Percentiles rank a stretch among this genome's conserved stretches.
These are phyloP conservation scores for Graphilbum sp. DNA, from an alignment of 2,329 filamentous ascomycete genomes.

Conservation along the genomic window DNA sequence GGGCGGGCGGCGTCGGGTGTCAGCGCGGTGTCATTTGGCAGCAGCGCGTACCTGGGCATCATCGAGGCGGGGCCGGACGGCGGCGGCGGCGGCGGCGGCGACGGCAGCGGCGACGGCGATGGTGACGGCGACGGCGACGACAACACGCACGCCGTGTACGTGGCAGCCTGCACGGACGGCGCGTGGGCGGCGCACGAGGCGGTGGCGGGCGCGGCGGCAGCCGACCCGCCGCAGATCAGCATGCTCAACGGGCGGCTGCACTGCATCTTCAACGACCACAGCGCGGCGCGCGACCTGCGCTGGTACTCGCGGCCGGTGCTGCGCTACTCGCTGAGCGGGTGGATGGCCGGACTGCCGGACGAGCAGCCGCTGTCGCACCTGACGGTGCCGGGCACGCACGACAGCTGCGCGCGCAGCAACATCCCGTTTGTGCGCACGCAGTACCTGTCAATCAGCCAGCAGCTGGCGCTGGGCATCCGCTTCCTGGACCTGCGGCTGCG, in stretches of 20 bases:
- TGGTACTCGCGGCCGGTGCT: constrained; percentile 20
- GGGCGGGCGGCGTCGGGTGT: constrained; percentile 16
- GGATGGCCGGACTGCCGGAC: constrained; percentile 48
- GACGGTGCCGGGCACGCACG: constrained; percentile 59
- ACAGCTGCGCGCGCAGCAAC: constrained; percentile 31
- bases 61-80: constrained; percentile 12
- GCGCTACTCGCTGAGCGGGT: constrained; percentile 26
- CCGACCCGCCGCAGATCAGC: constrained; percentile 13
- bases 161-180: constrained; percentile 9
- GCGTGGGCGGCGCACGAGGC: constrained; percentile 11
- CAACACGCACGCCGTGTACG: constrained; percentile 9
- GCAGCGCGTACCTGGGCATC: constrained; percentile 15
- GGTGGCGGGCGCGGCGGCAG: constrained; percentile 8
- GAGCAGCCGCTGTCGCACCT: constrained; percentile 41
- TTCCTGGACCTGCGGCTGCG: constrained; percentile 47
- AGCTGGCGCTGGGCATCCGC: constrained; percentile 54
- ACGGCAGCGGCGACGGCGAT: too few species aligned
- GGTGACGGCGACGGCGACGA: too few species aligned
- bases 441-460: constrained; percentile 41
- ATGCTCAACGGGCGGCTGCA: constrained; percentile 16
- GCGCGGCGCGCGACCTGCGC: constrained; percentile 14
- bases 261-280: constrained; percentile 17
- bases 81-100: too few species aligned
- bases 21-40: constrained; percentile 18
- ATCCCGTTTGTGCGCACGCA: constrained; percentile 57